phyloP scores from a whole-genome alignment of 441 rosid species.

The Omphalea diandra region DNA sequence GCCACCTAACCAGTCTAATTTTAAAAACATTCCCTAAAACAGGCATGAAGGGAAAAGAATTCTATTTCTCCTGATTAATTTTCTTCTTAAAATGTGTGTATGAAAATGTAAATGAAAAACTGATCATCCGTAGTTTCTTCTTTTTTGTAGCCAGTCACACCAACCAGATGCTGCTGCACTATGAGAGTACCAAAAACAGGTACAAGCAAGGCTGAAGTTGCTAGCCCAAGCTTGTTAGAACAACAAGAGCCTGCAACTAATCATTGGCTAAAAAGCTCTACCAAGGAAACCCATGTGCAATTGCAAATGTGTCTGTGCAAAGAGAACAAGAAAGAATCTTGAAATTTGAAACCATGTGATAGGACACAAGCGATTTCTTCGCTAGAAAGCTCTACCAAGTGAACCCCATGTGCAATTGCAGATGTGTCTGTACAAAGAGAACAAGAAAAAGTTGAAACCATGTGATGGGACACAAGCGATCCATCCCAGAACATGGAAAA shows the following conservation, averaged over 20 bases:
- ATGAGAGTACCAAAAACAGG: not conserved
- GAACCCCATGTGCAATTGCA: not conserved
- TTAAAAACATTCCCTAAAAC: too few species aligned
- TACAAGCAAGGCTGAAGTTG: not conserved
- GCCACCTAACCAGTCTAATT: too few species aligned
- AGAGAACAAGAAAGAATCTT: not conserved
- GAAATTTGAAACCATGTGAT: slow-evolving; percentile 3
- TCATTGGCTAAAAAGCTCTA: not conserved
- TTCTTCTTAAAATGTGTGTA: not conserved
- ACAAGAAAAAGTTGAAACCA: slow-evolving; percentile 1
- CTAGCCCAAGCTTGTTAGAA: not conserved
- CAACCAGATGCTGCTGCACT: not conserved
- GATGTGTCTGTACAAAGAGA: not conserved
- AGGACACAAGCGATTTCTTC: not conserved
- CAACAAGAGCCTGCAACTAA: too few species aligned
- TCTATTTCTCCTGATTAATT: not conserved
- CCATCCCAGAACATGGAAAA: not conserved
- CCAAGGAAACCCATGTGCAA: not conserved
- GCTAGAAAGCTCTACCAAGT: not conserved
- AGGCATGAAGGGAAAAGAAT: not conserved
- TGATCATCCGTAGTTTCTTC: not conserved
- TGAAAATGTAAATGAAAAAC: not conserved
- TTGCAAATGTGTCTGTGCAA: not conserved
- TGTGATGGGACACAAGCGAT: not conserved
- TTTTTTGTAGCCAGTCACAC: not conserved